These are phyloP conservation scores for Yamadazyma triangularis DNA, from an alignment of 1,139 yeast genomes.

Conservation along the genomic window DNA sequence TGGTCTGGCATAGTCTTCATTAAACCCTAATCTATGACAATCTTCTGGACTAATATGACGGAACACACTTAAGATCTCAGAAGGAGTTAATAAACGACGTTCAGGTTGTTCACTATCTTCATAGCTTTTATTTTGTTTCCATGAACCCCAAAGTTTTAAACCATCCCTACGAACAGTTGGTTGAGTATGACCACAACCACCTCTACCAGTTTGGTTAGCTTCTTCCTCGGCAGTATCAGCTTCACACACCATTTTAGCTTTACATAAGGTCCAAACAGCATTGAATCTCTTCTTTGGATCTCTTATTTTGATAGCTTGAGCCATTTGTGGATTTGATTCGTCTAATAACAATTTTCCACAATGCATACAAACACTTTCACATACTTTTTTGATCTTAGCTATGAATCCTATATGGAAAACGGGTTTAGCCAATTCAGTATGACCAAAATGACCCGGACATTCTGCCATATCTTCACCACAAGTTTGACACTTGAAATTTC, in stretches of 20 bases:
- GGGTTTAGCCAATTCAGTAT: slow-evolving; percentile 95
- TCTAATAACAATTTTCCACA: slow-evolving; percentile 93
- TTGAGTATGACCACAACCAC: slow-evolving; percentile 98
- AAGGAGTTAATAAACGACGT: slow-evolving; percentile 80
- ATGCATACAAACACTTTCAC: slow-evolving; percentile 97
- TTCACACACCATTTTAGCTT: slow-evolving; percentile 92
- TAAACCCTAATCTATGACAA: slow-evolving; percentile 77
- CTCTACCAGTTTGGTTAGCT: slow-evolving; percentile 57
- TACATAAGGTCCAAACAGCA: slow-evolving; percentile 93
- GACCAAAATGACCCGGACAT: slow-evolving; percentile 99
- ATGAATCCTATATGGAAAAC: slow-evolving; percentile 97
- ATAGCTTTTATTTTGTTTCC: slow-evolving; percentile 80
- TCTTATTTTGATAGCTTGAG: slow-evolving; percentile 81
- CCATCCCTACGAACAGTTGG: slow-evolving; percentile 97
- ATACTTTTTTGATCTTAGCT: slow-evolving; percentile 87
- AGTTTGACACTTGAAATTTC: slow-evolving; percentile 96
- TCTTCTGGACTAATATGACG: slow-evolving; percentile 88
- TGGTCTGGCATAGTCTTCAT: slow-evolving; percentile 95
- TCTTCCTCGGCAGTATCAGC: slow-evolving; percentile 60
- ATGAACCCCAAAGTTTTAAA: slow-evolving; percentile 90
- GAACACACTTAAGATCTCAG: slow-evolving; percentile 87
- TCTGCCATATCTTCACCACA: slow-evolving; percentile 99
- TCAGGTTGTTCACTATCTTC: slow-evolving; percentile 91
- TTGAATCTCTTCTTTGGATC: slow-evolving; percentile 95
- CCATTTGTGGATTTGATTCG: slow-evolving; percentile 81